Percentiles rank a stretch among this genome's conserved stretches.
Conservation (phyloP, 805 yeast species). For the Metschnikowia henanensis region DNA sequence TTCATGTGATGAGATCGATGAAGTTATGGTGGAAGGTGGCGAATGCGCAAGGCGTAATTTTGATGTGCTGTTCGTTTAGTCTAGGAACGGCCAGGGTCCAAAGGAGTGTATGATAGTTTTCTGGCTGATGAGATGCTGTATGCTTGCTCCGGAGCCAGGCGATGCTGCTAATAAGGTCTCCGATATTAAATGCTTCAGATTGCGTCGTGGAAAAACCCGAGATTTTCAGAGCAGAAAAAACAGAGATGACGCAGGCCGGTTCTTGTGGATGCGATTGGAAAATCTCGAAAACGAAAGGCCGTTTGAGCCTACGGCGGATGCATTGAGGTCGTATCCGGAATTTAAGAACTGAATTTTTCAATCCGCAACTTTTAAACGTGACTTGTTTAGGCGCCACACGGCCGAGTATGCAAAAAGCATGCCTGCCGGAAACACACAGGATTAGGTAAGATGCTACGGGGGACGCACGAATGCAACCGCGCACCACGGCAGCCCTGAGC, state of each 20-base stretch:
- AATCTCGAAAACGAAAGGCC: background rate
- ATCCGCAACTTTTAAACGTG: slow-evolving; percentile 4
- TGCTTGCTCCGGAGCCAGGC: no score
- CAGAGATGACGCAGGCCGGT: no score
- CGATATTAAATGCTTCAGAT: no score
- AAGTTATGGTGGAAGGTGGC: no score
- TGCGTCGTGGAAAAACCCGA: no score
- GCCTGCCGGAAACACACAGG: slow-evolving; percentile 3
- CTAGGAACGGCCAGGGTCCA: no score
- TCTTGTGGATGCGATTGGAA: background rate
- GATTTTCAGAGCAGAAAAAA: no score
- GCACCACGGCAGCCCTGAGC: background rate
- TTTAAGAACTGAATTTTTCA: background rate
- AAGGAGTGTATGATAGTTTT: no score
- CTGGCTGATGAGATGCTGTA: no score
- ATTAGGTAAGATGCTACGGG: slow-evolving; percentile 6
- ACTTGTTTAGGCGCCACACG: slow-evolving; percentile 1
- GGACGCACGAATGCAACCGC: background rate
- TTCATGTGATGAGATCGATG: background rate
- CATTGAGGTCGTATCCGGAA: background rate
- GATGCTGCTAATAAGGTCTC: no score
- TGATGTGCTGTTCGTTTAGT: no score
- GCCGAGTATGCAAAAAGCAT: slow-evolving; percentile 2
- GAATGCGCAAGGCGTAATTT: no score
- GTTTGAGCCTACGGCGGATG: background rate